phyloP scores from a whole-genome alignment of 805 yeast species.

The Saccharomycopsis fibuligera region DNA sequence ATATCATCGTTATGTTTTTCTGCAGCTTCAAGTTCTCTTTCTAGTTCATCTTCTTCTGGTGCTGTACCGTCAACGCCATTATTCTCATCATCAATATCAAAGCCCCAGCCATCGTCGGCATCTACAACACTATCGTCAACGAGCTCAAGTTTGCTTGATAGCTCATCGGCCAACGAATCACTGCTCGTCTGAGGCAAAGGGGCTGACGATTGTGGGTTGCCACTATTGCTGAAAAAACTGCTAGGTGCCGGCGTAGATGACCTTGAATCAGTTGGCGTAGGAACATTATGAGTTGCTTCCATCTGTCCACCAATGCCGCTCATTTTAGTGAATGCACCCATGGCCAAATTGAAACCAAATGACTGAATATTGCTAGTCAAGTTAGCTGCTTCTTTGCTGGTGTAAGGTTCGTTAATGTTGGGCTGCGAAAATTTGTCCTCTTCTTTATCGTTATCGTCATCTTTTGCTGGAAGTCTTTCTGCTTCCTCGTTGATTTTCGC shows the following conservation, averaged over 20 bases:
- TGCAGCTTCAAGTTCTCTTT: background rate
- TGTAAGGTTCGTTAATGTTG: background rate
- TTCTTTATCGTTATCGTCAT: conserved; percentile 19
- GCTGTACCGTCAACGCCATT: background rate
- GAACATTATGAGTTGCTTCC: conserved; percentile 4
- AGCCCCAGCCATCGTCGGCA: conserved; percentile 29
- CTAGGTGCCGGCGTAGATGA: conserved; percentile 3
- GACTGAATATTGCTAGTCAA: conserved; percentile 23
- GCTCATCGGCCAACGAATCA: no score
- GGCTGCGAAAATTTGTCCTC: background rate
- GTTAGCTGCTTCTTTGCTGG: conserved; percentile 7
- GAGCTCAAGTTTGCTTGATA: no score
- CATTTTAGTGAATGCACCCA: conserved; percentile 18
- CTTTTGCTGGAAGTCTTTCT: conserved; percentile 28
- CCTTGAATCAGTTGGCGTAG: conserved; percentile 4
- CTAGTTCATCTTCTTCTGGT: background rate
- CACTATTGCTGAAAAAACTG: background rate
- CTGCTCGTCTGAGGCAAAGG: background rate
- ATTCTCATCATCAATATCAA: conserved; percentile 23
- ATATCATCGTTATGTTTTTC: background rate
- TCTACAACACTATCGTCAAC: background rate
- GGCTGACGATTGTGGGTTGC: background rate
- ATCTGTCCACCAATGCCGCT: conserved; percentile 24
- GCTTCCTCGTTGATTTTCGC: conserved; percentile 42
- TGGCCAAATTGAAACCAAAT: conserved; percentile 24